Percentiles rank a stretch among this genome's conserved stretches.
These are phyloP conservation scores for Psidium friedrichsthalianum DNA, from an alignment of 345 rosid species.

Conservation along the genomic window DNA sequence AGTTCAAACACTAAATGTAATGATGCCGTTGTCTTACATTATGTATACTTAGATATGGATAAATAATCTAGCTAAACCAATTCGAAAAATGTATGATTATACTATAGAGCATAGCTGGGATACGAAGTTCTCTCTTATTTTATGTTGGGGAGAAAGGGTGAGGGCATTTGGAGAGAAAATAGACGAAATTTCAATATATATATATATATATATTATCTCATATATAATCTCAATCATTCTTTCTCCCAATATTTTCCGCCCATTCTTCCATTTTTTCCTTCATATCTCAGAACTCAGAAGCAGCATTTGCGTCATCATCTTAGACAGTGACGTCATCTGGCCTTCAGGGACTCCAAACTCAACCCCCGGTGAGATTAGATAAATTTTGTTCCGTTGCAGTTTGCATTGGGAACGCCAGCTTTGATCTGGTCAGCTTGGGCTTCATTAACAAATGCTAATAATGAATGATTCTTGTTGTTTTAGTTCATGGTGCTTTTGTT, in stretches of 20 bases:
- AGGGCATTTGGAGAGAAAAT: background rate
- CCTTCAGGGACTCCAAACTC: background rate
- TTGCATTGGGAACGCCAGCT: background rate
- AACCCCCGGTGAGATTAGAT: background rate
- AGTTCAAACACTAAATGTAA: background rate
- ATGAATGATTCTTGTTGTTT: too few relatives aligned
- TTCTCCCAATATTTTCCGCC: background rate
- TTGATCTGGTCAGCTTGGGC: background rate
- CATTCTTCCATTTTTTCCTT: background rate
- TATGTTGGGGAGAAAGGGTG: background rate
- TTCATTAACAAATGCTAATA: background rate
- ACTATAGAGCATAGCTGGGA: background rate
- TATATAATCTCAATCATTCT: background rate
- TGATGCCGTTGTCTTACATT: background rate
- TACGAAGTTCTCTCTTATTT: background rate
- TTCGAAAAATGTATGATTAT: background rate
- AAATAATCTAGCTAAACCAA: background rate
- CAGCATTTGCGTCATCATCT: background rate
- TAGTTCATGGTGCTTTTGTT: too few relatives aligned
- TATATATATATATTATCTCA: too few relatives aligned
- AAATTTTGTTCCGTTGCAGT: background rate
- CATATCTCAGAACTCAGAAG: background rate
- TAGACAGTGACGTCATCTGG: background rate
- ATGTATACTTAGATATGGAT: background rate
- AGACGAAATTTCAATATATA: background rate